phyloP scores from a whole-genome alignment of 2,329 filamentous ascomycete species.

The Emericellopsis cladophorae region DNA sequence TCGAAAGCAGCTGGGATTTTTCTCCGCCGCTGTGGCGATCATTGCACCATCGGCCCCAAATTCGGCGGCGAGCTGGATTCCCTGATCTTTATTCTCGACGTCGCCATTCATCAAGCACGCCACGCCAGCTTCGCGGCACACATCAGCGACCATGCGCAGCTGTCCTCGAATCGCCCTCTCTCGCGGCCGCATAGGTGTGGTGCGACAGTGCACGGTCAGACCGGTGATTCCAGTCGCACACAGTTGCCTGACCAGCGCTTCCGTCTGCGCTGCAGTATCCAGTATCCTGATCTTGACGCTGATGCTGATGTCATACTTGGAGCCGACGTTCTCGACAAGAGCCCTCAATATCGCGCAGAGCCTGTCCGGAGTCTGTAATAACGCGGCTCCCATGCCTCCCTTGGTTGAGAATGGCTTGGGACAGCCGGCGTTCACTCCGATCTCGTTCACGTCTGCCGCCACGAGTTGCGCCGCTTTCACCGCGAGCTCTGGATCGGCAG shows the following conservation, averaged over 20 bases:
- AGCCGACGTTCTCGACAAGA: conserved; percentile 65
- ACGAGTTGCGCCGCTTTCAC: conserved; percentile 77
- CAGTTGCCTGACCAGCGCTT: conserved; percentile 62
- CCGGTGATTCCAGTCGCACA: conserved; percentile 83
- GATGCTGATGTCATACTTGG: conserved; percentile 77
- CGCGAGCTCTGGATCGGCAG: conserved; percentile 67
- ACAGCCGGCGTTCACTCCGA: conserved; percentile 96
- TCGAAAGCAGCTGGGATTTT: conserved; percentile 82
- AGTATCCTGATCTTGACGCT: conserved; percentile 94
- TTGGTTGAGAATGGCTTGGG: conserved; percentile 92
- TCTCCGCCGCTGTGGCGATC: conserved; percentile 89
- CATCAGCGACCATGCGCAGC: conserved; percentile 66
- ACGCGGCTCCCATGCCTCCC: conserved; percentile 89
- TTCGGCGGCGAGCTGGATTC: conserved; percentile 56
- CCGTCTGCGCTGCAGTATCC: conserved; percentile 63
- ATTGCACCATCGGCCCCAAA: conserved; percentile 89
- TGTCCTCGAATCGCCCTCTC: conserved; percentile 80
- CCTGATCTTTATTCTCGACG: conserved; percentile 64
- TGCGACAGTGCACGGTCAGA: conserved; percentile 89
- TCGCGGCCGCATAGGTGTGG: conserved; percentile 85
- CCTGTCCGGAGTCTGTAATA: conserved; percentile 74
- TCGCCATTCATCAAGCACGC: conserved; percentile 96
- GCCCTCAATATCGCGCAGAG: conserved; percentile 74
- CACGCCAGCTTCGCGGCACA: conserved; percentile 76
- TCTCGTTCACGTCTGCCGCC: conserved; percentile 78